Conservation (phyloP, 1,284 basidiomycete genomes). For the Exsudoporus floridanus region DNA sequence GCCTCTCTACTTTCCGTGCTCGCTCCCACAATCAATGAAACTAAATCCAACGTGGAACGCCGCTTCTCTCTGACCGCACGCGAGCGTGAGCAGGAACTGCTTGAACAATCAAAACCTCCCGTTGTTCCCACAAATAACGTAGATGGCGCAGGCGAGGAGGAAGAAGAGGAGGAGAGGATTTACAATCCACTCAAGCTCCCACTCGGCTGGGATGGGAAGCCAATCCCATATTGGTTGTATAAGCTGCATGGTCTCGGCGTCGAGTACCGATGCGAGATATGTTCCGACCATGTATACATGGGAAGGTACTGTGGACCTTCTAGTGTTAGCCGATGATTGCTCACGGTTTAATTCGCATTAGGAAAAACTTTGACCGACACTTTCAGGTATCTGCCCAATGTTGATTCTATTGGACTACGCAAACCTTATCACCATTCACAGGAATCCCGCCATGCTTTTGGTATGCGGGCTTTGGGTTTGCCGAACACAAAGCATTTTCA, state of each 20-base stretch:
- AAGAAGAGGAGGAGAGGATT: conserved; percentile 91
- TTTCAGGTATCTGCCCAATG: conserved; percentile 59
- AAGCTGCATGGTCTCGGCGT: conserved; percentile 97
- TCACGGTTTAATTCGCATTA: conserved; percentile 32
- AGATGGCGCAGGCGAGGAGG: conserved; percentile 67
- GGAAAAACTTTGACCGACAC: conserved; percentile 93
- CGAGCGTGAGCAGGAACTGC: conserved; percentile 90
- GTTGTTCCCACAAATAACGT: conserved; percentile 52
- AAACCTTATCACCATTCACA: conserved; percentile 37
- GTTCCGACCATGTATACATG: conserved; percentile 94
- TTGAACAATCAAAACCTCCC: conserved; percentile 78
- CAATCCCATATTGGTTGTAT: conserved; percentile 98
- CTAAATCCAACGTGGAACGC: conserved; percentile 95
- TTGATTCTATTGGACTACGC: conserved; percentile 6
- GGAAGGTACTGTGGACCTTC: conserved; percentile 59
- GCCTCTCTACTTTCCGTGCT: conserved; percentile 68
- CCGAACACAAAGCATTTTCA: conserved; percentile 99
- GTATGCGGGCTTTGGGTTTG: conserved; percentile 95
- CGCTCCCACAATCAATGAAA: conserved; percentile 75
- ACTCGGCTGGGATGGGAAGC: conserved; percentile 97
- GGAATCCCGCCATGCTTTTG: conserved; percentile 96
- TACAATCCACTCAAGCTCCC: conserved; percentile 98
- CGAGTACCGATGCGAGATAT: conserved; percentile 98
- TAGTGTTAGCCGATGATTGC: conserved; percentile 1
- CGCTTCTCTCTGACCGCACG: conserved; percentile 93